Evolutionary conservation across 805 yeast species (phyloP).

Genomic region (Monosporozyma unispora): DNA sequence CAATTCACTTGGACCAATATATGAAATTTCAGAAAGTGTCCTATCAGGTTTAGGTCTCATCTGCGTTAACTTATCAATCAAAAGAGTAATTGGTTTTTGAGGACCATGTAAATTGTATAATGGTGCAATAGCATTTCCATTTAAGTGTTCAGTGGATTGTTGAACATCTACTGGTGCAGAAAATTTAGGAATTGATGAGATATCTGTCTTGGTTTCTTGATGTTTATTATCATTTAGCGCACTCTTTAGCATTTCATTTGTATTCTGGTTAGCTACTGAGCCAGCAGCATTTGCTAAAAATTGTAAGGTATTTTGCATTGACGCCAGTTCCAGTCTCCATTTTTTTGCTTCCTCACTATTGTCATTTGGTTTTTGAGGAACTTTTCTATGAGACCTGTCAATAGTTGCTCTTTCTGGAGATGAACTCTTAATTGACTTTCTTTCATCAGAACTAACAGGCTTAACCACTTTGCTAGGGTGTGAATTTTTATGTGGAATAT

Average conservation of each 20-base stretch:
- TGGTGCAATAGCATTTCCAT: conserved; percentile 19
- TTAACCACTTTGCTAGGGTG: background rate
- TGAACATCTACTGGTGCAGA: background rate
- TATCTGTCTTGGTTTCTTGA: background rate
- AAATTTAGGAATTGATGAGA: background rate
- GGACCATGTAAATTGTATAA: conserved; percentile 18
- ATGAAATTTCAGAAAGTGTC: conserved; percentile 50
- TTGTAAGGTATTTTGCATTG: conserved; percentile 54
- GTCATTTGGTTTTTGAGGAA: background rate
- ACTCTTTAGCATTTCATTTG: background rate
- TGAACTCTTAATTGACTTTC: background rate
- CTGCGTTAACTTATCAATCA: conserved; percentile 26
- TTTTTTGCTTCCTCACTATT: conserved; percentile 3
- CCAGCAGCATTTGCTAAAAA: conserved; percentile 76
- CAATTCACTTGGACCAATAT: conserved; percentile 43
- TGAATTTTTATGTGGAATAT: background rate
- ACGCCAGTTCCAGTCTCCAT: conserved; percentile 24
- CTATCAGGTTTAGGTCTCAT: conserved; percentile 30
- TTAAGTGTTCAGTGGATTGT: background rate
- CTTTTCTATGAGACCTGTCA: background rate
- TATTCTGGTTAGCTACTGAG: conserved; percentile 39
- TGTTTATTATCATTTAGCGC: background rate
- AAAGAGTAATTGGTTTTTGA: conserved; percentile 22
- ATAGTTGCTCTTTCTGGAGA: no score
- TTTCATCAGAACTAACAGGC: background rate